Evolutionary conservation across 352 stramenopile species (phyloP).

Genomic region (Phytophthora vignae): DNA sequence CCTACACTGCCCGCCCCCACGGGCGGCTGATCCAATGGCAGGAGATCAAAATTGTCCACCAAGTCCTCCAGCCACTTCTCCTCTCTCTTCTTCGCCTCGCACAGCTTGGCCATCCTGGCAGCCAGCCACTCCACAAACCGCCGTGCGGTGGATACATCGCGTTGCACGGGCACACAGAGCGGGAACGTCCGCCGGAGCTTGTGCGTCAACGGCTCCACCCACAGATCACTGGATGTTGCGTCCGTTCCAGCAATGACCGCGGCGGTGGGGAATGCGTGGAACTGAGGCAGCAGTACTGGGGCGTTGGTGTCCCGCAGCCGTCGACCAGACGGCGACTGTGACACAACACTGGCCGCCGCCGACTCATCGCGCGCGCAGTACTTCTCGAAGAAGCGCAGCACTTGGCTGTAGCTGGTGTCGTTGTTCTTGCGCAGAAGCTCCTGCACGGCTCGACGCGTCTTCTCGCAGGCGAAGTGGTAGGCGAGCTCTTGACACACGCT

Average conservation of each 20-base stretch:
- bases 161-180: conserved; percentile 58
- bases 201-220: conserved; percentile 72
- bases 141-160: conserved; percentile 64
- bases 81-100: conserved; percentile 42
- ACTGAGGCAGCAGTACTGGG: conserved; percentile 45
- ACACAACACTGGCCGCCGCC: not conserved
- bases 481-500: conserved; percentile 65
- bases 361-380: conserved; percentile 41
- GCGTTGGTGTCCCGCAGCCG: conserved; percentile 32
- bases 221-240: conserved; percentile 79
- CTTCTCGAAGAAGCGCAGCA: conserved; percentile 67
- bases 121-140: conserved; percentile 73
- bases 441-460: conserved; percentile 57
- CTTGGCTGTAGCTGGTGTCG: conserved; percentile 69
- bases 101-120: conserved; percentile 58
- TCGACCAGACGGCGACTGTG: conserved; percentile 6
- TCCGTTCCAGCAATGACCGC: conserved; percentile 76
- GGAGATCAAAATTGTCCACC: conserved; percentile 57
- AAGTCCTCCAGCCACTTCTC: conserved; percentile 63
- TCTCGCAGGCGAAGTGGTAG: conserved; percentile 71
- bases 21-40: conserved; percentile 33
- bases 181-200: conserved; percentile 80
- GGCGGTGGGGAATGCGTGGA: conserved; percentile 65
- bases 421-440: conserved; percentile 74
- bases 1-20: conserved; percentile 12